A percentile compares a stretch with the other conserved stretches of the same genome.
Conservation (phyloP, 2,329 filamentous ascomycete species). For the Colletotrichum sp. region DNA sequence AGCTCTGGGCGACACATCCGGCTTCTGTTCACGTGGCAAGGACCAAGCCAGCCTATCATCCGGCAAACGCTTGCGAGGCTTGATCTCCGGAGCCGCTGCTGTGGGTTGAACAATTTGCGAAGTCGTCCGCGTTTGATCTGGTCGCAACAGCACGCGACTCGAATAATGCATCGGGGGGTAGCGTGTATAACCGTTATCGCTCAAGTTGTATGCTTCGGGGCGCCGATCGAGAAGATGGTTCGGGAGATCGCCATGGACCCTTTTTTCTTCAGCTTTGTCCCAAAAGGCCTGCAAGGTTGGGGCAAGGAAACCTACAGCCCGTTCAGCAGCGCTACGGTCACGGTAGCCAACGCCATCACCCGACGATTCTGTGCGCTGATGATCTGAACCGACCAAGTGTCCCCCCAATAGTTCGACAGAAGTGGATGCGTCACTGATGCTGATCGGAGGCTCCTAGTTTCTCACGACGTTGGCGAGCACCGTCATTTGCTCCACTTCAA, state of each 20-base stretch:
- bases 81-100: neutral
- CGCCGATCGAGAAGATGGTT: neutral
- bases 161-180: neutral
- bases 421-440: neutral
- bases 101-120: neutral
- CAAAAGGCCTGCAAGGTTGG: conserved; percentile 3
- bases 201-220: neutral
- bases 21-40: neutral
- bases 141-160: neutral
- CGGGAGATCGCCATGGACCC: neutral
- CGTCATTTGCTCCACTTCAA: conserved; percentile 80
- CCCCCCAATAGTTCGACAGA: neutral
- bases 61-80: neutral
- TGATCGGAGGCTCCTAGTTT: conserved; percentile 32
- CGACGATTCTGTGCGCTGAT: neutral
- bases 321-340: neutral
- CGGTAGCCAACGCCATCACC: neutral
- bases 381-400: neutral
- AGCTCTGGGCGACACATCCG: neutral
- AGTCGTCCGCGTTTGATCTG: neutral
- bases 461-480: conserved; percentile 75
- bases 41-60: neutral
- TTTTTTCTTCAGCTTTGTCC: conserved; percentile 14
- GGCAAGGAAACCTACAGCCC: conserved; percentile 1
- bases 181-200: neutral